Evolutionary conservation across 352 stramenopile species (phyloP).

Genomic region (Globisporangium radiosum): DNA sequence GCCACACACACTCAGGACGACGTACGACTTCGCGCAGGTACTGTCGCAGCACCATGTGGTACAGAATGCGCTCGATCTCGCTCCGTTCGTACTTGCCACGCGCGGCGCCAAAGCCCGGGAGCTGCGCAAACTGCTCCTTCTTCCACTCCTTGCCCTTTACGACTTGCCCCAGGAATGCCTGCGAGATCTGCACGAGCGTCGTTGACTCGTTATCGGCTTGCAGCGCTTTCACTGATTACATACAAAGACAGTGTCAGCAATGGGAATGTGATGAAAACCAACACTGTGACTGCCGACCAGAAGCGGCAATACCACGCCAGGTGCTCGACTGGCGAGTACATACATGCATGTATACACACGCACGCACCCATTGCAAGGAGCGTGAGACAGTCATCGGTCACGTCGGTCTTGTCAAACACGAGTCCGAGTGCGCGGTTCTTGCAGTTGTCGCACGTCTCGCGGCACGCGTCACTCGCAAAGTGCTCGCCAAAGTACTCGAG

Average conservation of each 20-base stretch:
- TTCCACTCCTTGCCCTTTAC: conserved; percentile 72
- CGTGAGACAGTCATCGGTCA: conserved; percentile 63
- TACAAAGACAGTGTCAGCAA: neutral
- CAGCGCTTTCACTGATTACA: conserved; percentile 42
- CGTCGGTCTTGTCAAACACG: conserved; percentile 64
- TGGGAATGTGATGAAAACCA: neutral
- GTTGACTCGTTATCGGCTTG: conserved; percentile 49
- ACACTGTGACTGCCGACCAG: too few relatives aligned
- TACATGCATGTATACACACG: neutral
- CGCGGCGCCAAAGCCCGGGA: conserved; percentile 56
- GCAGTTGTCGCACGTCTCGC: conserved; percentile 83
- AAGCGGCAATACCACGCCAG: too few relatives aligned
- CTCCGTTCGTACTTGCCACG: conserved; percentile 69
- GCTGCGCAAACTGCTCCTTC: conserved; percentile 47
- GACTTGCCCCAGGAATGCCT: conserved; percentile 60
- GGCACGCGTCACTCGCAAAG: conserved; percentile 66
- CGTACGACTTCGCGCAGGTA: conserved; percentile 68
- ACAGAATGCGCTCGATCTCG: conserved; percentile 80
- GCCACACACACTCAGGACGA: neutral
- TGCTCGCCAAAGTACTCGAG: conserved; percentile 88
- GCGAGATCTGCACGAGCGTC: conserved; percentile 71
- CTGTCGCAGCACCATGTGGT: conserved; percentile 85
- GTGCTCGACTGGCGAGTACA: neutral
- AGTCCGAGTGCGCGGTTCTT: conserved; percentile 69
- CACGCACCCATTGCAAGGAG: conserved; percentile 58